Evolutionary conservation across 2,329 filamentous ascomycete genomes (phyloP), one percentile per base, ranked within the genome.

Genomic region (Akanthomyces muscarius): DNA sequence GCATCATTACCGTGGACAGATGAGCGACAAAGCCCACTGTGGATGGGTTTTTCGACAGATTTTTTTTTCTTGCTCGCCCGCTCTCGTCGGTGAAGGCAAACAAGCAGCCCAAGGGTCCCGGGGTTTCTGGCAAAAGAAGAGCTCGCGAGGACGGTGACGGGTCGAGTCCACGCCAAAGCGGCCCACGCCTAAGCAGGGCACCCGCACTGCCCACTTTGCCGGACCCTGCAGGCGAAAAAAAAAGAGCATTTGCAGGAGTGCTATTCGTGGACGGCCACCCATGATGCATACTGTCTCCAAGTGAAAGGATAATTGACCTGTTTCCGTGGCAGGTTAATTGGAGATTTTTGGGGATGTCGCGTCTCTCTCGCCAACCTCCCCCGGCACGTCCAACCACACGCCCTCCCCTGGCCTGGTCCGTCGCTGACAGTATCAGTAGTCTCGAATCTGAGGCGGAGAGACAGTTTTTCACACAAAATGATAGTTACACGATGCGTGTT

Each of bases 311-410:
- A 23, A 52, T 36, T 10, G 30, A 30, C 56, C 42, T 59, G 56
- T 59, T 59, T 59, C 56, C 45, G 45, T 59, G 56, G 57, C 47
- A 60, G 57, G 11, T 51, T 59, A 52, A 60, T 30, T 60, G 57
- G 45, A 13, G 57, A 42, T 23, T 42, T 42, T 30, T 60, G 45
- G 36, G 50, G 30, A 58, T 58, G 55, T 14, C 36, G 55, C 45
- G 57, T n/a, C 21, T 51, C 45, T 59, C n/a, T 60, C 57, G 28
- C 21, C 45, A 60, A 60, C 21, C 45, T 52, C 23, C 30, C n/a
- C 16, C 21, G n/a, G 13, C 18, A 47, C 38, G 25, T 21, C 38
- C 56, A 42, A 60, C 45, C 10, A 60, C 47, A 60, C 57, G 47
- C 57, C 57, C 57, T 60, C 57, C 57, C 57, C 45, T 51, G 33